Conservation (phyloP, 441 rosid species). For the Hypseocharis bilobata region DNA sequence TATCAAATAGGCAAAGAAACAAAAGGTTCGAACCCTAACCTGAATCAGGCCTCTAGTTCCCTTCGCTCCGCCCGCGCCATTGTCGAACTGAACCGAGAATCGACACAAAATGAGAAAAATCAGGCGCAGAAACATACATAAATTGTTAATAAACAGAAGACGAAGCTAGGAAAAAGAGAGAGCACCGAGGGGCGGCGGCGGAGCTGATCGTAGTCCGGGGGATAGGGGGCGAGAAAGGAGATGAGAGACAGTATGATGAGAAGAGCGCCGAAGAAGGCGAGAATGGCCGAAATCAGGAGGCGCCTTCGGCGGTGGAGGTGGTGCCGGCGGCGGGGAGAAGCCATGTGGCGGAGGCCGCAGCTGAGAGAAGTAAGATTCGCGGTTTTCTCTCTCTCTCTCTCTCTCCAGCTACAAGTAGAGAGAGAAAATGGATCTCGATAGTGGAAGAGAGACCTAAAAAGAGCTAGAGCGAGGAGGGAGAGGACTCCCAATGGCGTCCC, state of each 20-base stretch:
- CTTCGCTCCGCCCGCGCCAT: too few species aligned
- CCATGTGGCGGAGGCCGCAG: conserved; percentile 11
- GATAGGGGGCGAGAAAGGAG: conserved; percentile 18
- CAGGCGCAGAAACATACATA: neutral
- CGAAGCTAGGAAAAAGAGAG: neutral
- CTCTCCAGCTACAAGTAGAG: too few species aligned
- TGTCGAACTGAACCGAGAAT: neutral
- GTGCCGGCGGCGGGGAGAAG: conserved; percentile 24
- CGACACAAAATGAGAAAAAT: neutral
- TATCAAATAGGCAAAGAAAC: neutral
- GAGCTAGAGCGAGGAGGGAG: too few species aligned
- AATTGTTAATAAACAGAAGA: neutral
- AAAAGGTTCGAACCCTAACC: conserved; percentile 7
- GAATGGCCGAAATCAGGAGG: conserved; percentile 10
- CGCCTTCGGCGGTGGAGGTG: conserved; percentile 15
- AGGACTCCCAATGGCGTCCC: too few species aligned
- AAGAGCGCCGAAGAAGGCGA: conserved; percentile 14
- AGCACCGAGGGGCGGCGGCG: conserved; percentile 17
- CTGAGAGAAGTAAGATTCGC: too few species aligned
- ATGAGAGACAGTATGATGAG: conserved; percentile 22
- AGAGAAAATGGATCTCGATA: too few species aligned
- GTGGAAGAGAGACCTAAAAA: too few species aligned
- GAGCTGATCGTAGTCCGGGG: conserved; percentile 16
- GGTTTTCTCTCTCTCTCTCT: neutral
- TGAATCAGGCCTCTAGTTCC: conserved; percentile 13